These are phyloP conservation scores for Schizopora paradoxa DNA, from an alignment of 1,284 basidiomycete species.

Conservation along the genomic window DNA sequence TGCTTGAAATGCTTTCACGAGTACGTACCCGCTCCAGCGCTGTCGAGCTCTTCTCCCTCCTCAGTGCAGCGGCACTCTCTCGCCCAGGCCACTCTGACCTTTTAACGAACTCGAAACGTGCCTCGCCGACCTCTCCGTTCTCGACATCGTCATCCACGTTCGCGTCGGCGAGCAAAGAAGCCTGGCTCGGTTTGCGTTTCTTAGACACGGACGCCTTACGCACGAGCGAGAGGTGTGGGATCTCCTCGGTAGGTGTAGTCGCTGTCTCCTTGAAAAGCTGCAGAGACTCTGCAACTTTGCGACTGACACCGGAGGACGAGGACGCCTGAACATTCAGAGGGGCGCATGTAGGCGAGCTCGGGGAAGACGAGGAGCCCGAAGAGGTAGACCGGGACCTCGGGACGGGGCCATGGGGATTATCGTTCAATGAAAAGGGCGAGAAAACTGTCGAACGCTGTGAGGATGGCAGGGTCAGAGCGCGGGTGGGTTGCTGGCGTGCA, in stretches of 20 bases:
- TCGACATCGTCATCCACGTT: constrained; percentile 28
- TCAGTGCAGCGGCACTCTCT: constrained; percentile 52
- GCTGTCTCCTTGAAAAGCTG: constrained; percentile 75
- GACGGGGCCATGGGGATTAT: constrained; percentile 16
- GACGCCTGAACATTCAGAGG: constrained; percentile 12
- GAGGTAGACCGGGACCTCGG: constrained; percentile 22
- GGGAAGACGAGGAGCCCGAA: constrained; percentile 17
- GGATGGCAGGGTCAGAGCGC: constrained; percentile 9
- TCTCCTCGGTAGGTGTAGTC: constrained; percentile 38
- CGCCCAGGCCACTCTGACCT: constrained; percentile 77
- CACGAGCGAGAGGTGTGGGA: constrained; percentile 26
- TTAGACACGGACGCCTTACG: constrained; percentile 1
- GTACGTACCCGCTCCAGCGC: constrained; percentile 49
- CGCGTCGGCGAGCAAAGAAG: constrained; percentile 28
- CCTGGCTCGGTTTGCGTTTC: constrained; percentile 13
- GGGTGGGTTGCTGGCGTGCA: constrained; percentile 5
- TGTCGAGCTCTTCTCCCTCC: constrained; percentile 60
- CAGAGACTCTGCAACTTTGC: constrained; percentile 74
- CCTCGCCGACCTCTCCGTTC: constrained; percentile 39
- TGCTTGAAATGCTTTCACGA: constrained; percentile 35
- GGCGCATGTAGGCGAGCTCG: constrained; percentile 12
- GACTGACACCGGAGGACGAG: constrained; percentile 45
- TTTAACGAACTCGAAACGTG: constrained; percentile 73
- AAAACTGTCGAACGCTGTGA: constrained; percentile 3
- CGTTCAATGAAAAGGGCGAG: constrained; percentile 8